Evolutionary conservation across 139 green algal species (phyloP).

Genomic region (Chlorella ohadii): DNA sequence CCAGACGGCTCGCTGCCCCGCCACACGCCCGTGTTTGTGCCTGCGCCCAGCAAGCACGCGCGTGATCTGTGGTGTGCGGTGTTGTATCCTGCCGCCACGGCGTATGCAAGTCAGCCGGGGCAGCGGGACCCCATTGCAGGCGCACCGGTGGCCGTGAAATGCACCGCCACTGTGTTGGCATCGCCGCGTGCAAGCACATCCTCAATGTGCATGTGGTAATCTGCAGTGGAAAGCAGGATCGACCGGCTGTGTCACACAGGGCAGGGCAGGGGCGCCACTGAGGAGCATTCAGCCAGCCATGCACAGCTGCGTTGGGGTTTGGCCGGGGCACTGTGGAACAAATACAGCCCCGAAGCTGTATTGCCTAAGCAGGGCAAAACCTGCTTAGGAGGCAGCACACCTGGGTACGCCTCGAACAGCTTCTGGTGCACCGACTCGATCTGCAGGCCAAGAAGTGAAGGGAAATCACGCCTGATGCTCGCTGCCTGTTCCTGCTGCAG

Average conservation of each 20-base stretch:
- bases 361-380: no score
- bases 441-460: background rate
- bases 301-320: no score
- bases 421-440: background rate
- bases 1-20: background rate
- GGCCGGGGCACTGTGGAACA: no score
- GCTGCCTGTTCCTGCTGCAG: no score
- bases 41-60: background rate
- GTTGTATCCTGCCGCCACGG: no score
- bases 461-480: no score
- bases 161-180: slow-evolving; percentile 6
- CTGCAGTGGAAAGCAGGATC: background rate
- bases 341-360: no score
- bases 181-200: slow-evolving; percentile 6
- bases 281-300: no score
- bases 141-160: slow-evolving; percentile 14
- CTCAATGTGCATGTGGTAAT: slow-evolving; percentile 12
- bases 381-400: no score
- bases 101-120: background rate
- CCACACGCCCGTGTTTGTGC: slow-evolving; percentile 15
- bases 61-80: no score
- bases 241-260: no score
- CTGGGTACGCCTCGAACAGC: slow-evolving; percentile 10
- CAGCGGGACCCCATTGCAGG: background rate
- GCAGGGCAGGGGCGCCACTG: no score